Evolutionary conservation across 2,329 filamentous ascomycete genomes (phyloP).

Genomic region (Leptographium galeiforme): DNA sequence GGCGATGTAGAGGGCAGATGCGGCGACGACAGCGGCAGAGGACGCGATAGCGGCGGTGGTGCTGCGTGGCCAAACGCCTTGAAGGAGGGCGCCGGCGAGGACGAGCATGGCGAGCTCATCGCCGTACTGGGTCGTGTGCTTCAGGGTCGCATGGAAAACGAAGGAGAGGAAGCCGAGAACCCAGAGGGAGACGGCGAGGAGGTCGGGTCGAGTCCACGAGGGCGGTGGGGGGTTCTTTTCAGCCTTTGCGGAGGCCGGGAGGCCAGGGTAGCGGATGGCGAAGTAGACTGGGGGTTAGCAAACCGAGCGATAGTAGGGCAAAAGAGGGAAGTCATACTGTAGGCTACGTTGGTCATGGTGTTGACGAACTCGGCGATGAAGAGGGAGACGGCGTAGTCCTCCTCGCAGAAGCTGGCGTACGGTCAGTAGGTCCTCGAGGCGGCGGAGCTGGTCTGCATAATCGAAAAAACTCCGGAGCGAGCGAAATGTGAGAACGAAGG

Average conservation of each 20-base stretch:
- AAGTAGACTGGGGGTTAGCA: slow-evolving; percentile 22
- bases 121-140: slow-evolving; percentile 28
- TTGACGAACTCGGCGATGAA: slow-evolving; percentile 42
- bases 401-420: slow-evolving; percentile 18
- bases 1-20: slow-evolving; percentile 28
- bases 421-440: neutral
- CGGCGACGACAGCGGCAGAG: slow-evolving; percentile 23
- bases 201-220: slow-evolving; percentile 18
- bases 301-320: neutral
- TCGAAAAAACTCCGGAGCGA: neutral
- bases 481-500: neutral
- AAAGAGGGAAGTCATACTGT: slow-evolving; percentile 20
- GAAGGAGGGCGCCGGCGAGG: slow-evolving; percentile 36
- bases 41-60: slow-evolving; percentile 25
- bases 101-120: slow-evolving; percentile 48
- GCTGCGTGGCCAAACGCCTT: slow-evolving; percentile 31
- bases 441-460: neutral
- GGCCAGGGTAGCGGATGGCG: slow-evolving; percentile 23
- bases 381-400: slow-evolving; percentile 39
- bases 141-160: slow-evolving; percentile 30
- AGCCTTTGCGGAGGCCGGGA: slow-evolving; percentile 13
- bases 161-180: slow-evolving; percentile 28
- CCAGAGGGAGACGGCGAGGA: slow-evolving; percentile 27
- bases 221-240: neutral
- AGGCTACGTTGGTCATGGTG: slow-evolving; percentile 35